These are phyloP conservation scores for Sporothrix euskadiensis DNA, from an alignment of 2,329 filamentous ascomycete genomes.

Conservation along the genomic window DNA sequence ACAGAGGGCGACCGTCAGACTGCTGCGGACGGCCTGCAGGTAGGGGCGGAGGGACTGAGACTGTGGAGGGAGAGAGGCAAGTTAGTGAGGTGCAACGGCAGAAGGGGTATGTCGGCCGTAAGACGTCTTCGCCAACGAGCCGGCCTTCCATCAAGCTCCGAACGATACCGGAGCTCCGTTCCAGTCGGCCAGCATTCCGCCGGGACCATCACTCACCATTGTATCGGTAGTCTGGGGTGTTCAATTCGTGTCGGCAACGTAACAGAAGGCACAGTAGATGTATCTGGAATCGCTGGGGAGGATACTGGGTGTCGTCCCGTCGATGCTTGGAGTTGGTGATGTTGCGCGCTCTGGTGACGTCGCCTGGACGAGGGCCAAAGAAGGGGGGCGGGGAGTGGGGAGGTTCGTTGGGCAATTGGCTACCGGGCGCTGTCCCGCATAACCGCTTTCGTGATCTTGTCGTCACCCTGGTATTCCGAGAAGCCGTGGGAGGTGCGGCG, in stretches of 20 bases:
- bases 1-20: slow-evolving; percentile 88
- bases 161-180: background rate
- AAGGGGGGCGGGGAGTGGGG: background rate
- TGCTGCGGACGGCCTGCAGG: slow-evolving; percentile 92
- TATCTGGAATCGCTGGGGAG: too few species aligned
- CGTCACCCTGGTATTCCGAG: background rate
- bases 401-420: slow-evolving; percentile 3
- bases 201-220: slow-evolving; percentile 12
- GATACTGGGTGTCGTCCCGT: background rate
- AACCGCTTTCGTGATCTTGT: slow-evolving; percentile 11
- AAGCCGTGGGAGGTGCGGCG: background rate
- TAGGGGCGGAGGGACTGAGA: slow-evolving; percentile 97
- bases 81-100: background rate
- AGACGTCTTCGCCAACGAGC: too few species aligned
- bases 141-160: background rate
- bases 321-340: background rate
- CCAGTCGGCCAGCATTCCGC: background rate
- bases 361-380: background rate
- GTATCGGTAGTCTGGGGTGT: background rate
- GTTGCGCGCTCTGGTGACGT: slow-evolving; percentile 14
- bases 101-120: too few species aligned
- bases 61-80: slow-evolving; percentile 45
- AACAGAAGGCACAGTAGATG: background rate
- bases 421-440: slow-evolving; percentile 19
- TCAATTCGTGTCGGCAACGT: background rate